Evolutionary conservation across 305 asterid genomes (phyloP), one percentile per base, ranked within the genome.

Genomic region (Petunia hybrid): DNA sequence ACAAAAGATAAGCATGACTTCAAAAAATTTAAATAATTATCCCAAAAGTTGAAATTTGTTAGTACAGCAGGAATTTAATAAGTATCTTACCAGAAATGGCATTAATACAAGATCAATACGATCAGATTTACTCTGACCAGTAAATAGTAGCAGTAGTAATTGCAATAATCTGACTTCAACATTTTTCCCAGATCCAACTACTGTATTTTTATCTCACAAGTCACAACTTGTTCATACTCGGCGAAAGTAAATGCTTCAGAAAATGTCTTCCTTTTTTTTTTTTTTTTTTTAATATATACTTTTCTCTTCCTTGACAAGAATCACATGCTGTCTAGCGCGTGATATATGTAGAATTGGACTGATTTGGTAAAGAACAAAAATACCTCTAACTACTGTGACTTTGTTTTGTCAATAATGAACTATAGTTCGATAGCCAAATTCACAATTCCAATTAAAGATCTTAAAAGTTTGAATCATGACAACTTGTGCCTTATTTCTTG

Each of bases 51-150:
- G 8, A 31, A 40, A 14, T 31, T 41, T 14, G 74, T 7, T 12
- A 35, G 63, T 73, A 51, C 63, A 73, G 46, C 59, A 53, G 78
- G 63, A 36, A 73, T 51, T 73, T 1, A 73, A 73, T 1, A 73
- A 73, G 46, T 51, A 51, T 73, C 9, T 73, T 73, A 12, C 38
- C 78, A 73, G 78, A 73, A 73, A 51, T 51, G 63, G 63, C 78
- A 73, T 45, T 73, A 36, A 10, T 6, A 12, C 31, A 73, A 73
- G 51, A 48, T 36, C 14, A 51, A 39, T 55, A 51, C 6, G 6
- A 73, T 73, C 36, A 35, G 31, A 73, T 36, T 51, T 73, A 51
- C 45, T 73, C 36, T 48, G 78, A 73, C 63, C 46, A 13, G 45
- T 36, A 73, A 73, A 73, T 51, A 35, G 63, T 64, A 36, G 45